phyloP scores from a whole-genome alignment of 2,329 filamentous ascomycete genomes.

The Fragosphaeria purpurea region DNA sequence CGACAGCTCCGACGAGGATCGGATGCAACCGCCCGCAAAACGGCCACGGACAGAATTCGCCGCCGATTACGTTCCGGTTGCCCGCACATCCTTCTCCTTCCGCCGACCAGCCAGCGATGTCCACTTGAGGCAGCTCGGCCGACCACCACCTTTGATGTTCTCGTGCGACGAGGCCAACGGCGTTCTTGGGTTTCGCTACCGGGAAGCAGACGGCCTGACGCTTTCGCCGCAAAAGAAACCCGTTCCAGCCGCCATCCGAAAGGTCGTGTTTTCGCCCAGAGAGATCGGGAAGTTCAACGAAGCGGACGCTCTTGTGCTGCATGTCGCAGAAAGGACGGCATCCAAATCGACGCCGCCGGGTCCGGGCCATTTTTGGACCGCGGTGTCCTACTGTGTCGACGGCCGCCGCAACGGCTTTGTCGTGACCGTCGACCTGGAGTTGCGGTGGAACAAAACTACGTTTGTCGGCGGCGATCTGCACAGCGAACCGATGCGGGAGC shows the following conservation, averaged over 20 bases:
- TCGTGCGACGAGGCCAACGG: background rate
- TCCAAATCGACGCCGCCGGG: background rate
- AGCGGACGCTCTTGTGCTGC: background rate
- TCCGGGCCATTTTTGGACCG: conserved; percentile 9
- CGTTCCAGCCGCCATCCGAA: background rate
- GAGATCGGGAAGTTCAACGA: background rate
- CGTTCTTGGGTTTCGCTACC: background rate
- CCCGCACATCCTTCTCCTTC: conserved; percentile 7
- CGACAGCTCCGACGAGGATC: background rate
- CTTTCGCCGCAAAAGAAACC: background rate
- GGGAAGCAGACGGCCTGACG: background rate
- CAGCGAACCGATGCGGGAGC: background rate
- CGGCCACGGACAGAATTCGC: conserved; percentile 4
- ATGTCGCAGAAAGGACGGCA: background rate
- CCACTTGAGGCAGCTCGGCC: background rate
- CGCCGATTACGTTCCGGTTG: conserved; percentile 10
- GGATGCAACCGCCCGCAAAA: conserved; percentile 10
- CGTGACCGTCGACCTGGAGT: conserved; percentile 12
- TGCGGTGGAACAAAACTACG: conserved; percentile 22
- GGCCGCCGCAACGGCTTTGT: background rate
- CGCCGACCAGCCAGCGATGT: background rate
- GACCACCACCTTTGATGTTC: background rate
- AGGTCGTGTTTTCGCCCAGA: background rate
- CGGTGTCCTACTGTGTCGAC: conserved; percentile 3
- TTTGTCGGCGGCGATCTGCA: conserved; percentile 8